phyloP scores from a whole-genome alignment of 2,329 filamentous ascomycete species.

The Bipolaris victoriae region DNA sequence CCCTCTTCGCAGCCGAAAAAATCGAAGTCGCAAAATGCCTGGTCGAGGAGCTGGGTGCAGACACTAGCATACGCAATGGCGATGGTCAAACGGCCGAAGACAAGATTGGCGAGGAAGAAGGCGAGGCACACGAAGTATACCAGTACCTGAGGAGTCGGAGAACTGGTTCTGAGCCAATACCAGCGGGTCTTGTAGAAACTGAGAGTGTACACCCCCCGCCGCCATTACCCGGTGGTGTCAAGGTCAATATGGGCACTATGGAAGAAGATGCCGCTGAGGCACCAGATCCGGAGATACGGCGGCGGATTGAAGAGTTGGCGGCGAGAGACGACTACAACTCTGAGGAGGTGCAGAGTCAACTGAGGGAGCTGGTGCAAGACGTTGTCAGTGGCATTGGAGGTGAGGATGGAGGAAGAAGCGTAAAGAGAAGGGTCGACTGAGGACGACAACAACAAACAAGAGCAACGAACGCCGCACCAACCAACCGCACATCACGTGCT shows the following conservation, averaged over 20 bases:
- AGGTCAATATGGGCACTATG: slow-evolving; percentile 79
- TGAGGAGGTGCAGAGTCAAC: slow-evolving; percentile 76
- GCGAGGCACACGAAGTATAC: slow-evolving; percentile 75
- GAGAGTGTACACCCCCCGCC: slow-evolving; percentile 56
- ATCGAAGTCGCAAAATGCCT: slow-evolving; percentile 77
- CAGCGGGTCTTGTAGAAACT: slow-evolving; percentile 25
- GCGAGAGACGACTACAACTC: slow-evolving; percentile 82
- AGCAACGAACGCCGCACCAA: neutral
- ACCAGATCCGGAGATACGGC: slow-evolving; percentile 80
- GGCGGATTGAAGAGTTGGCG: slow-evolving; percentile 88
- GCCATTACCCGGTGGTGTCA: slow-evolving; percentile 75
- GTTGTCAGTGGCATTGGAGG: slow-evolving; percentile 72
- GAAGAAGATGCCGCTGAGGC: slow-evolving; percentile 60
- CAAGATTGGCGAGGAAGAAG: slow-evolving; percentile 76
- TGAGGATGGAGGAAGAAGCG: slow-evolving; percentile 62
- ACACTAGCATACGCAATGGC: slow-evolving; percentile 68
- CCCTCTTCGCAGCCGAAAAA: slow-evolving; percentile 90
- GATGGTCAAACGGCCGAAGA: slow-evolving; percentile 82
- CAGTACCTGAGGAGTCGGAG: slow-evolving; percentile 65
- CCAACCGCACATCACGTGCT: neutral
- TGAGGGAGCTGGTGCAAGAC: slow-evolving; percentile 80
- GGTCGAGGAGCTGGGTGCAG: slow-evolving; percentile 80
- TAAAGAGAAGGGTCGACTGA: slow-evolving; percentile 48
- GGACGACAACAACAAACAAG: neutral
- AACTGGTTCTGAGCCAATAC: slow-evolving; percentile 36